These are phyloP conservation scores for Curvularia sp. DNA, from an alignment of 2,329 filamentous ascomycete species.

Conservation along the genomic window DNA sequence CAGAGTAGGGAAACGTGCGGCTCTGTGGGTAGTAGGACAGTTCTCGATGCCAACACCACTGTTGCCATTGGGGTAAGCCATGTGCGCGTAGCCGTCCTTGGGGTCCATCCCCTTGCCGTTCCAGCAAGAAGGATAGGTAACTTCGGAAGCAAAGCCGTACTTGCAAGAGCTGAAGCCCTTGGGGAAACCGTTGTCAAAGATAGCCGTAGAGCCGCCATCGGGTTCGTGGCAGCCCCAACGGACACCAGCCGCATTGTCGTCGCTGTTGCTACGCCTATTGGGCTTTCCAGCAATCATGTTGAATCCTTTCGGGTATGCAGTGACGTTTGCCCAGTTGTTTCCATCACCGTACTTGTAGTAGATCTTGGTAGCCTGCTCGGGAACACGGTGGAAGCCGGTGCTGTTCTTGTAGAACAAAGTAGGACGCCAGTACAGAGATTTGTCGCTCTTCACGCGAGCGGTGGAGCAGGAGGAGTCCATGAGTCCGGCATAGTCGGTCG, in stretches of 20 bases:
- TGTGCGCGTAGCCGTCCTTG: slow-evolving; percentile 44
- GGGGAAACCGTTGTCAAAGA: slow-evolving; percentile 46
- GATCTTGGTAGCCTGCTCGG: slow-evolving; percentile 46
- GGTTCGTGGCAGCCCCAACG: slow-evolving; percentile 45
- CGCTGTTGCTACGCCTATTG: slow-evolving; percentile 41
- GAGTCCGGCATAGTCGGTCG: slow-evolving; percentile 37
- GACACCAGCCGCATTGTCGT: slow-evolving; percentile 40
- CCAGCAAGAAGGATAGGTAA: slow-evolving; percentile 51
- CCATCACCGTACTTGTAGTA: slow-evolving; percentile 52
- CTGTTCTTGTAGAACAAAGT: slow-evolving; percentile 49
- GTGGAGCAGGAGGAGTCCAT: slow-evolving; percentile 47
- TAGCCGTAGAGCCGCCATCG: slow-evolving; percentile 32
- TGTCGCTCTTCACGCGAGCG: slow-evolving; percentile 49
- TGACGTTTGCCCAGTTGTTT: slow-evolving; percentile 45
- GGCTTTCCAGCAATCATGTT: slow-evolving; percentile 49
- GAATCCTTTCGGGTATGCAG: slow-evolving; percentile 48
- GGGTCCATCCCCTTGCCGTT: slow-evolving; percentile 46
- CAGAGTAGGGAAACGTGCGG: slow-evolving; percentile 47
- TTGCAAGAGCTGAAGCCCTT: slow-evolving; percentile 49
- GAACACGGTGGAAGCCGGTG: slow-evolving; percentile 48
- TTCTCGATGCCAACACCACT: slow-evolving; percentile 41
- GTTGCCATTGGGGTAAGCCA: slow-evolving; percentile 49
- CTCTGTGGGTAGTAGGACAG: slow-evolving; percentile 43
- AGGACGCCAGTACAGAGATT: slow-evolving; percentile 51
- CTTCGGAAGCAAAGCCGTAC: slow-evolving; percentile 46